Conservation (phyloP, 306 rosid species). For the Prunus armeniaca region DNA sequence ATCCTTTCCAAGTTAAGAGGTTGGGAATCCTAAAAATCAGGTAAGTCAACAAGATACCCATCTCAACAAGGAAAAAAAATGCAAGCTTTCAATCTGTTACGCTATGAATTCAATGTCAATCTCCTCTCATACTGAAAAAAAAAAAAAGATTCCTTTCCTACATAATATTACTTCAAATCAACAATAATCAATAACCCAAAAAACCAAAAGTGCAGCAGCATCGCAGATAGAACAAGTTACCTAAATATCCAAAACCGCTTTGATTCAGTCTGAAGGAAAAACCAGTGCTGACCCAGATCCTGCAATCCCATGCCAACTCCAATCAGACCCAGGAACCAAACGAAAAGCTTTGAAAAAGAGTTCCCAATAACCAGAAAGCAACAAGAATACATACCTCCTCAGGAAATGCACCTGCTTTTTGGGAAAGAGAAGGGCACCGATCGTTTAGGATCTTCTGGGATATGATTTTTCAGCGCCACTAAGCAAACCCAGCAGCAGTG, state of each 20-base stretch:
- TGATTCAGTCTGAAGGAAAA: constrained; percentile 8
- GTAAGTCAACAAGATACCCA: constrained; percentile 9
- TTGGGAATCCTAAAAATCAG: neutral
- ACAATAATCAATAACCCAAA: neutral
- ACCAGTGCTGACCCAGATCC: constrained; percentile 25
- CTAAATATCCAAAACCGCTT: constrained; percentile 5
- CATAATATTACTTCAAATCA: neutral
- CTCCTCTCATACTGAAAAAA: neutral
- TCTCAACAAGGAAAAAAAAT: neutral
- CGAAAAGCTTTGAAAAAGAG: neutral
- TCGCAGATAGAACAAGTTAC: constrained; percentile 25
- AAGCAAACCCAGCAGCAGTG: neutral
- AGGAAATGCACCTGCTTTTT: constrained; percentile 16
- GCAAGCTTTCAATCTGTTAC: neutral
- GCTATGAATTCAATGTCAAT: constrained; percentile 12
- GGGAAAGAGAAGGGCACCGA: constrained; percentile 11
- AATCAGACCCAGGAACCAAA: constrained; percentile 21
- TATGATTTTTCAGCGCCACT: constrained; percentile 4
- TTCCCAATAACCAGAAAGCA: neutral
- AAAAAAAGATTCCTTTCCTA: constrained; percentile 4
- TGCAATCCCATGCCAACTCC: constrained; percentile 24
- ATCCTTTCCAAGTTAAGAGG: constrained; percentile 7
- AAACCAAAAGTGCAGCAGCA: neutral
- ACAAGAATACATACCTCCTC: constrained; percentile 18
- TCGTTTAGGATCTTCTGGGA: constrained; percentile 23